These are phyloP conservation scores for Tripterygium wilfordii DNA, from an alignment of 177 flowering plant species.

Conservation along the genomic window DNA sequence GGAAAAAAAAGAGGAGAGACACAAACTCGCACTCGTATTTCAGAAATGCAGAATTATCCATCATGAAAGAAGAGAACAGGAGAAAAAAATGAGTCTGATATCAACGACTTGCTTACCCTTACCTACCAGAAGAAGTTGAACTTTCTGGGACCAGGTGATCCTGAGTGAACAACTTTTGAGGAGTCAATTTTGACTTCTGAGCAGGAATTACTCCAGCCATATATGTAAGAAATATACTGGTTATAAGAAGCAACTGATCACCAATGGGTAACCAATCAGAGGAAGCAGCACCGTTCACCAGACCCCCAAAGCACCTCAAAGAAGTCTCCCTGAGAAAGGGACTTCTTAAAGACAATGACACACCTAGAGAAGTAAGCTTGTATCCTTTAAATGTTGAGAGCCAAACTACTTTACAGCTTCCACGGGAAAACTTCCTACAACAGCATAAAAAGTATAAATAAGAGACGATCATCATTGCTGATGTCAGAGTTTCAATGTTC, in stretches of 20 bases:
- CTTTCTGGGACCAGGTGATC: constrained; percentile 20
- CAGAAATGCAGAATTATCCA: background rate
- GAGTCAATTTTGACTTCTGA: constrained; percentile 18
- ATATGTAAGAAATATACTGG: constrained; percentile 68
- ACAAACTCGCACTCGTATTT: background rate
- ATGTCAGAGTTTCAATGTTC: background rate
- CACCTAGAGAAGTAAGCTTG: constrained; percentile 6
- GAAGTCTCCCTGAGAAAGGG: constrained; percentile 12
- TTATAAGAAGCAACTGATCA: constrained; percentile 70
- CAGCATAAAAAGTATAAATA: constrained; percentile 4
- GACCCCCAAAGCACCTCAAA: constrained; percentile 39
- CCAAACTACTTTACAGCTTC: constrained; percentile 11
- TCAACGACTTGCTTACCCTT: constrained; percentile 41
- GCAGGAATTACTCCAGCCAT: constrained; percentile 79
- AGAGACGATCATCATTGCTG: background rate
- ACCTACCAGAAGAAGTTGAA: constrained; percentile 79
- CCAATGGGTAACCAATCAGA: constrained; percentile 50
- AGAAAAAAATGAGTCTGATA: constrained; percentile 8
- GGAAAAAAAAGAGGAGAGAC: background rate
- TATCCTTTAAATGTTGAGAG: constrained; percentile 11
- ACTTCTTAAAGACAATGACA: constrained; percentile 4
- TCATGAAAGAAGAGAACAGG: background rate
- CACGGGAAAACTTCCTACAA: constrained; percentile 25
- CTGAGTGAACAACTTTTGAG: constrained; percentile 18
- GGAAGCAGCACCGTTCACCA: constrained; percentile 31